Percentiles rank a stretch among this genome's conserved stretches.
phyloP scores from a whole-genome alignment of 1,284 basidiomycete species.

The Ceratobasidium papillatum region DNA sequence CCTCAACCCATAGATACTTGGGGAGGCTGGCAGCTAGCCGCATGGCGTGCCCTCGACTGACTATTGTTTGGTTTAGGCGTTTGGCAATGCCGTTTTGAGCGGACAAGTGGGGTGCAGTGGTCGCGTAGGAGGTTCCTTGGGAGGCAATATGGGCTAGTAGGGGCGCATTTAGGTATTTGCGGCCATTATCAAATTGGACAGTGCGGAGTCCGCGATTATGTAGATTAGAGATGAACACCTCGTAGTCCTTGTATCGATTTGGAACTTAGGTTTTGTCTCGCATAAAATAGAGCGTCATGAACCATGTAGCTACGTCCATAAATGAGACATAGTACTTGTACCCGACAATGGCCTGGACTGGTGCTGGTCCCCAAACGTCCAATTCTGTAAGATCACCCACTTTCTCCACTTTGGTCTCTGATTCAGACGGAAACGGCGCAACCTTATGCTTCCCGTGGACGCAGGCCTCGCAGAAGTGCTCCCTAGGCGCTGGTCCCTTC shows the following conservation, averaged over 20 bases:
- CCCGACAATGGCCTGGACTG: not conserved
- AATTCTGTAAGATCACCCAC: not conserved
- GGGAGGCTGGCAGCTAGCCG: conserved; percentile 31
- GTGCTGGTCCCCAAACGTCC: conserved; percentile 6
- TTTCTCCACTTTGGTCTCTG: not conserved
- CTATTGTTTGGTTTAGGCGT: conserved; percentile 33
- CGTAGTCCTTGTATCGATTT: conserved; percentile 3
- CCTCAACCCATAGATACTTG: conserved; percentile 35
- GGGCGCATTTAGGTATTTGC: not conserved
- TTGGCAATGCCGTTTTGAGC: conserved; percentile 44
- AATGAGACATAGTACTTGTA: not conserved
- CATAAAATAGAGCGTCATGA: not conserved
- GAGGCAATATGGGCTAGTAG: not conserved
- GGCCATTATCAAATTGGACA: conserved; percentile 8
- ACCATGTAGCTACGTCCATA: not conserved
- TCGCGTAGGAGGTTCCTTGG: conserved; percentile 39
- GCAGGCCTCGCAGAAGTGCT: conserved; percentile 13
- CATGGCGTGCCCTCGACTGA: conserved; percentile 29
- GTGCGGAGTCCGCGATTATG: not conserved
- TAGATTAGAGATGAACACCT: not conserved
- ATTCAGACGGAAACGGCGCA: not conserved
- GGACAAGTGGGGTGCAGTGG: conserved; percentile 40
- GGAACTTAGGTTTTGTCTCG: not conserved
- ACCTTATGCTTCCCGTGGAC: conserved; percentile 13
- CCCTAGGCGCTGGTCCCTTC: not conserved